Evolutionary conservation across 2,329 filamentous ascomycete species (phyloP), one percentile per base, ranked within the genome.

Genomic region (Penicillium paneum): DNA sequence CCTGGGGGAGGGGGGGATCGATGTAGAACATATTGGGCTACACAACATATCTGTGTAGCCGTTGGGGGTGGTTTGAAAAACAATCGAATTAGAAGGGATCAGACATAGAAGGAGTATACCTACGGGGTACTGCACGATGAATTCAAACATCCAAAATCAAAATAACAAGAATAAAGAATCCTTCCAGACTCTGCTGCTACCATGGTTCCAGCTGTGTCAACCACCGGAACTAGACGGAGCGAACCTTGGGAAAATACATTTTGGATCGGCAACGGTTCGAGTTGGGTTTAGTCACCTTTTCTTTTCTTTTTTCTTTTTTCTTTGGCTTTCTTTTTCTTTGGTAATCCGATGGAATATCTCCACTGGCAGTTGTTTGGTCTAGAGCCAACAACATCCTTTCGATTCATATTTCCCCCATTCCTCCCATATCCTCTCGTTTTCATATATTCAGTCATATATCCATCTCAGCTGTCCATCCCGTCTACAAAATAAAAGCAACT

Each of bases 211-310:
- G 3, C 17, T 28, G 11, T 53, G 54, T 63, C 56, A 58, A 59
- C 60, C 62, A 55, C 49, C 60, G 62, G 62, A 62, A 60, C 62
- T 26, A 11, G 29, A 47, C 60, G 60, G 60, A 59, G 52, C 2
- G 34, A 10, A 24, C 42, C 42, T 3, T 44, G 41, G 28, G 4
- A 43, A 21, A 24, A 24, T 1, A 24, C 21, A 10, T 32, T 35
- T 26, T 34, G 28, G 17, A 66, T 61, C 64, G 60, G 57, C 54
- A 40, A 24, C 21, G 49, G 39, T 31, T 54, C 34, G 12, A 36
- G 19, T 40, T 40, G 35, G 15, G 19, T 13, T 49, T 49, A 49
- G 47, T 47, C 43, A 17, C 3, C 13, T 47, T 26, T 21, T 15
- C n/a, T 45, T 45, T 28, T n/a, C 21, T 21, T 19, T 21, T 45